Evolutionary conservation across 768 basidiomycete genomes (phyloP).

Genomic region (Cytidiella melzeri): DNA sequence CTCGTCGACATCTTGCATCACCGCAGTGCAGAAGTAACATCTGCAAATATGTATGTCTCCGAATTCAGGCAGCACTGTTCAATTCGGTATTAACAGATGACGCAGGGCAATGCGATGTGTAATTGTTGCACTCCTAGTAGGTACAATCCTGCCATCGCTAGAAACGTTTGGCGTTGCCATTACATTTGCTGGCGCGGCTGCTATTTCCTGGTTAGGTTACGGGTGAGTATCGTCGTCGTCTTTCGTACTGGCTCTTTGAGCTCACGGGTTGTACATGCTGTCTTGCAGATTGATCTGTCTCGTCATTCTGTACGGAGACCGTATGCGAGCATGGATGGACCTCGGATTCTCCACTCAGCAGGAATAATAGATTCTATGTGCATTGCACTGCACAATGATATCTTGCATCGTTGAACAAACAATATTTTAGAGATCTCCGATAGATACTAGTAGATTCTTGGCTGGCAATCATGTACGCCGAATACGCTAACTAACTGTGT

Average conservation of each 20-base stretch:
- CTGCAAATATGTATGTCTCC: constrained; percentile 44
- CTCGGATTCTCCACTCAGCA: background rate
- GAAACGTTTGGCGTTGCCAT: constrained; percentile 43
- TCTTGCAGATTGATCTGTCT: constrained; percentile 40
- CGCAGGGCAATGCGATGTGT: constrained; percentile 46
- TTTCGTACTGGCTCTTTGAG: too few relatives aligned
- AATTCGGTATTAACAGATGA: background rate
- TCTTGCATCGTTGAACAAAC: too few relatives aligned
- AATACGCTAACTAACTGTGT: too few relatives aligned
- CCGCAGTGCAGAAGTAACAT: constrained; percentile 59
- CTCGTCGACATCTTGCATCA: constrained; percentile 53
- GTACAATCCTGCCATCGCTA: constrained; percentile 48
- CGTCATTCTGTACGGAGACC: constrained; percentile 30
- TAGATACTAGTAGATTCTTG: too few relatives aligned
- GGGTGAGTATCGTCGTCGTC: too few relatives aligned
- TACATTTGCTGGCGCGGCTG: constrained; percentile 43
- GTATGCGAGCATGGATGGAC: background rate
- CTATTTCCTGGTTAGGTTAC: constrained; percentile 45
- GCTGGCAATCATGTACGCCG: too few relatives aligned
- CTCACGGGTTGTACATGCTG: too few relatives aligned
- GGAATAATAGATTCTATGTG: too few relatives aligned
- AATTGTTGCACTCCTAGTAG: constrained; percentile 36
- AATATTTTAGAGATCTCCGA: too few relatives aligned
- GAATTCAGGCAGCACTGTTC: background rate
- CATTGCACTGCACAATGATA: too few relatives aligned